These are phyloP conservation scores for Colletotrichum sp. DNA, from an alignment of 2,329 filamentous ascomycete genomes.

Conservation along the genomic window DNA sequence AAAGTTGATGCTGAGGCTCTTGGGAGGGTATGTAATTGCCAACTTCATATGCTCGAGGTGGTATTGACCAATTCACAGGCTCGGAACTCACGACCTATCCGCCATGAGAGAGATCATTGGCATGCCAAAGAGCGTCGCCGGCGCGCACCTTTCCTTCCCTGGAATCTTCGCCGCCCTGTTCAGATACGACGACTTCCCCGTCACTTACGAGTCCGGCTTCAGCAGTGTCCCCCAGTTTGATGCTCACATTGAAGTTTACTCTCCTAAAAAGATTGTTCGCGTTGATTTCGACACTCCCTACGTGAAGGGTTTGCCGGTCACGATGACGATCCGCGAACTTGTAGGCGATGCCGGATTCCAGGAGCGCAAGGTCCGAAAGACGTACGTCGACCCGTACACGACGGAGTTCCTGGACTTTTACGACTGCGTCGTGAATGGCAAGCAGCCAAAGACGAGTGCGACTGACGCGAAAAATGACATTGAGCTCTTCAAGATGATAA, in stretches of 20 bases:
- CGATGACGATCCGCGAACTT: constrained; percentile 49
- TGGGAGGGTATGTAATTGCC: constrained; percentile 24
- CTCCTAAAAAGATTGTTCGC: constrained; percentile 54
- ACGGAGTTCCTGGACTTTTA: constrained; percentile 39
- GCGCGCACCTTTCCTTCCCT: constrained; percentile 37
- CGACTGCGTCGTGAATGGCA: constrained; percentile 24
- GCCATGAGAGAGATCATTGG: constrained; percentile 56
- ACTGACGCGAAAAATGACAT: constrained; percentile 33
- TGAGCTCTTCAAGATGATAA: constrained; percentile 33
- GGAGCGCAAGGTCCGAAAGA: constrained; percentile 42
- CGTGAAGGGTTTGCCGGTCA: constrained; percentile 58
- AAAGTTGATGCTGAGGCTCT: constrained; percentile 26
- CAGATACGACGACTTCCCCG: constrained; percentile 49
- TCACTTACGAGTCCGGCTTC: constrained; percentile 62
- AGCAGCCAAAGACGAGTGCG: constrained; percentile 29
- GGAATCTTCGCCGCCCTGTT: constrained; percentile 44
- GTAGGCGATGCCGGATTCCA: constrained; percentile 38
- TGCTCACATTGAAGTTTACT: constrained; percentile 57
- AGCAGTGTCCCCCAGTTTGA: constrained; percentile 57
- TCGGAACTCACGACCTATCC: constrained; percentile 56
- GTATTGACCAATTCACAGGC: constrained; percentile 4
- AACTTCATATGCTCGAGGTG: not conserved
- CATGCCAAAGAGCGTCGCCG: constrained; percentile 36
- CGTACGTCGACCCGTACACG: constrained; percentile 48
- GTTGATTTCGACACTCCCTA: constrained; percentile 63